Evolutionary conservation across 192 early-diverging fungal genomes (phyloP).

Genomic region (Umbelopsis isabellina): DNA sequence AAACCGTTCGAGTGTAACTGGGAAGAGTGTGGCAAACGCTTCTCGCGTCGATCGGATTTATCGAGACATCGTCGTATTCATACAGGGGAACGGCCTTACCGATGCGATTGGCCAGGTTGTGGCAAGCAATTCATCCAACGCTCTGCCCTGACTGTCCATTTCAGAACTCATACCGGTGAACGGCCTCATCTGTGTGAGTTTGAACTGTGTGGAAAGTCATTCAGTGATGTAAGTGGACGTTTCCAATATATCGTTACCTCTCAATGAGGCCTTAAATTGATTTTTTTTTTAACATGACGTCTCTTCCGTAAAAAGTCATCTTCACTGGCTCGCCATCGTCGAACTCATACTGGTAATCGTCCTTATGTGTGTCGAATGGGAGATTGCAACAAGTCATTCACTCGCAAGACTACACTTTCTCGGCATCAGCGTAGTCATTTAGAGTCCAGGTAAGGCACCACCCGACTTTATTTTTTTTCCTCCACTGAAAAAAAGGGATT

Average conservation of each 20-base stretch:
- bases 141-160: slow-evolving; percentile 76
- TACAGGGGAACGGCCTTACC: slow-evolving; percentile 73
- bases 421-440: slow-evolving; percentile 59
- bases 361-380: slow-evolving; percentile 67
- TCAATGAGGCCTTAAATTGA: not conserved
- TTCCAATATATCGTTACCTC: not conserved
- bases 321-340: slow-evolving; percentile 72
- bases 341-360: slow-evolving; percentile 75
- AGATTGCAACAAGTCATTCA: slow-evolving; percentile 76
- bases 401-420: slow-evolving; percentile 64
- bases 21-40: slow-evolving; percentile 66
- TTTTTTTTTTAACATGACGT: not conserved
- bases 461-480: too few relatives aligned
- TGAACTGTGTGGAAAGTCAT: slow-evolving; percentile 69
- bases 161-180: slow-evolving; percentile 74
- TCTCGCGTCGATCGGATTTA: slow-evolving; percentile 72
- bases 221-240: slow-evolving; percentile 59
- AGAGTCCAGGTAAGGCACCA: slow-evolving; percentile 41
- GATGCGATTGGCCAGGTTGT: slow-evolving; percentile 65
- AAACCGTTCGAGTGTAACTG: slow-evolving; percentile 58
- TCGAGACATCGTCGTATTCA: slow-evolving; percentile 75
- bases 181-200: slow-evolving; percentile 69
- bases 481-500: too few relatives aligned
- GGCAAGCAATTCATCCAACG: slow-evolving; percentile 81
- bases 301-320: slow-evolving; percentile 47